Evolutionary conservation across 805 yeast genomes (phyloP), one percentile per base, ranked within the genome.

Genomic region (Zygosaccharomyces bisporus): DNA sequence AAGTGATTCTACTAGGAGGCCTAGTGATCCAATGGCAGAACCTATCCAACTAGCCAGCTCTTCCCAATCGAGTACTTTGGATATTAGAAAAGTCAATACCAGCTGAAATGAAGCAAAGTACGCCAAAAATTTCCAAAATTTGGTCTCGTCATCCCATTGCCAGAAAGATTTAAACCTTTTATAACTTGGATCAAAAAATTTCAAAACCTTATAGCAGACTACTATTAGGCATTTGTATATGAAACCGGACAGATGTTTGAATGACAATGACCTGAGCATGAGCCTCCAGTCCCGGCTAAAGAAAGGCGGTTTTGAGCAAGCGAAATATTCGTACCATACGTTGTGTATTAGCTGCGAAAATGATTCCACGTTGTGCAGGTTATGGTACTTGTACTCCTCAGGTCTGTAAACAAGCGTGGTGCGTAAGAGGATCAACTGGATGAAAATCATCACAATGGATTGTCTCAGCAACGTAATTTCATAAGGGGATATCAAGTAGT

Each of bases 391-490:
- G 48, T 69, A 68, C 35, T 70, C 72, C 19, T 63, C 71, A 0
- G 73, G 76, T 49, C 90, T 70, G 57, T 75, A 83, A 17, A 64
- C 69, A 34, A 90, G 69, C 1, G 88, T 81, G 7, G 79, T 77
- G 46, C 75, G 75, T 30, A 89, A 67, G 41, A 90, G 64, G 1
- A 85, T 63, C 31, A 77, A 54, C 56, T 89, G 97, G 42, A 87
- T 83, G 49, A 77, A 72, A n/a, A 89, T 72, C 96, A 88, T 89
- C n/a, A 86, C 77, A 33, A 84, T 56, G 29, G 93, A 79, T 60
- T 90, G 97, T 49, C 91, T 68, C 34, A 89, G 69, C 33, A 89
- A 65, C 2, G 95, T 77, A n/a, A 76, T 63, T 61, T 89, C 96
- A 60, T 82, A 89, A 0, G 95, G 95, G 36, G 81, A 76, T 39